Base-by-base conservation (phyloP, 1,139 yeast species). In the Pichia cactophila region DNA sequence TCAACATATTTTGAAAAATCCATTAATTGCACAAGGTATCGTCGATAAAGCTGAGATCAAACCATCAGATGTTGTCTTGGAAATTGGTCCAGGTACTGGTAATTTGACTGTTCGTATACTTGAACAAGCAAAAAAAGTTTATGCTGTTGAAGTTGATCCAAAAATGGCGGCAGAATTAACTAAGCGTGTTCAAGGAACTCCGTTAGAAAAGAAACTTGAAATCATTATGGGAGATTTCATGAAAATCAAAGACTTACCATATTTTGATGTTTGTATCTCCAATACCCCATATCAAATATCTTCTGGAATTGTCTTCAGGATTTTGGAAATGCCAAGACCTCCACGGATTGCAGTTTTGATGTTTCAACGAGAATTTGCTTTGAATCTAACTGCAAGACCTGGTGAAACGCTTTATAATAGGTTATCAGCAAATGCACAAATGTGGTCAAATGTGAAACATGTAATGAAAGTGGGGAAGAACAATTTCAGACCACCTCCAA, bases 81-180 rank as follows among this genome's bases (percentile, higher is more conserved):
- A 92, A 72, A 97, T 92, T 49, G 99, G 99, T 62, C 98, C 99
- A 1, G 99, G 99, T 79, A 92, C 99, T 0, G 99, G 99, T 70
- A 92, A 92, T 64, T 75, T 92, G 69, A 94, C 99, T 0, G 96
- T 92, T 38, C 76, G 95, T 54, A 94, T 92, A 45, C 69, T 92
- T 48, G 97, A 92, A 60, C 86, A 89, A 65, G 97, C 97, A 1
- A 76, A 88, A 49, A 86, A 84, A 60, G 97, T 92, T 16, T 78
- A 87, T 48, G 98, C 98, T 0, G 95, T 87, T 48, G 99, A 92
- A 71, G 90, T 90, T 92, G 99, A 92, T 69, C 97, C 99, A 26
- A 77, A 97, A 70, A 92, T 92, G 99, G 98, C 97, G 4, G 97
- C 97, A 0, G 99, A 92, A 68, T 75, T 92, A 62, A 88, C 97